Conservation (phyloP, 148 eudicot genomes). For the Chenopodium formosanum region DNA sequence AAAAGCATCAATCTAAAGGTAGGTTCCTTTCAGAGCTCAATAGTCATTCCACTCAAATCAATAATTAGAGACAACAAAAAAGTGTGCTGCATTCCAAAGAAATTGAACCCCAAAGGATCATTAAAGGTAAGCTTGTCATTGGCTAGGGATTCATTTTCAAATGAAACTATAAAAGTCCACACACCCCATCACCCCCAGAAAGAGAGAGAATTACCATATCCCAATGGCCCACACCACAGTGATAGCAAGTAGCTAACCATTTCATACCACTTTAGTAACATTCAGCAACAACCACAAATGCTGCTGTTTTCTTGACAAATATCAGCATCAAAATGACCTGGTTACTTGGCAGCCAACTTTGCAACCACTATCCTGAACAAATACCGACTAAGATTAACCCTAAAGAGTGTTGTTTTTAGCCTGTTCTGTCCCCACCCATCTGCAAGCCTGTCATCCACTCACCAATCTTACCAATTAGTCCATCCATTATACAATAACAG, state of each 20-base stretch:
- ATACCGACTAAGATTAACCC: neutral
- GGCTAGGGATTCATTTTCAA: slow-evolving; percentile 6
- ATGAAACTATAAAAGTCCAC: neutral
- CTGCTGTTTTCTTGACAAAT: neutral
- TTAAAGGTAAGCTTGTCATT: neutral
- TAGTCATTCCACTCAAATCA: neutral
- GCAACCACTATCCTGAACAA: neutral
- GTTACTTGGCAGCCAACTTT: neutral
- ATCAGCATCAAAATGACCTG: slow-evolving; percentile 2
- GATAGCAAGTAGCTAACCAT: neutral
- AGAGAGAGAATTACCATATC: neutral
- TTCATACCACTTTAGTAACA: neutral
- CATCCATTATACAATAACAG: neutral
- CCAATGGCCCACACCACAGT: neutral
- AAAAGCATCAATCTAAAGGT: neutral
- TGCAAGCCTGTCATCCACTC: slow-evolving; percentile 8
- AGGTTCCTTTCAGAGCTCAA: neutral
- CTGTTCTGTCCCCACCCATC: neutral
- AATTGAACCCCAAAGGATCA: neutral
- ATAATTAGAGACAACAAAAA: neutral
- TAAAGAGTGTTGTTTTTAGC: neutral
- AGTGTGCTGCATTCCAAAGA: neutral
- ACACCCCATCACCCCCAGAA: neutral
- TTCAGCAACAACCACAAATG: slow-evolving; percentile 1
- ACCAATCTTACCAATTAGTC: neutral